Base-by-base conservation (phyloP, 495 filamentous ascomycete species). In the Xylaria venustula region DNA sequence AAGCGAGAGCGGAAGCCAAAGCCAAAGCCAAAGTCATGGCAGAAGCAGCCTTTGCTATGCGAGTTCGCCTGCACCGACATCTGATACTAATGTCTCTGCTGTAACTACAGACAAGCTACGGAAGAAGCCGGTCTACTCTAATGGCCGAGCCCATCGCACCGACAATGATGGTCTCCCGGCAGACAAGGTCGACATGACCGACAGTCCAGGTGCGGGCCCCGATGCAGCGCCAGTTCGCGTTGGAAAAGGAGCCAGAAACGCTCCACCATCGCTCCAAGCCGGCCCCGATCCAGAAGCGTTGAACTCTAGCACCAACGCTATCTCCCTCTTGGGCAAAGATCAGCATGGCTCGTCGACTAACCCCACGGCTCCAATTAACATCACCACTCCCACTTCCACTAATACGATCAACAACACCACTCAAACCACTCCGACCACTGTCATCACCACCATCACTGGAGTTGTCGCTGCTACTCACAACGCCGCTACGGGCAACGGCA, bases 321-420 rank as follows among this genome's bases (percentile, higher is more conserved):
- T 52, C 3, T 7, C 60, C 60, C 17, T 17, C 19, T 30, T 44
- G 12, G 51, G 52, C 44, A 62, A 48, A 1, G 60, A 57, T 62
- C 52, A 23, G 45, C 60, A 57, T 23, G 36, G 36, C 51, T 58
- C 56, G 7, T 40, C 54, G 8, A 48, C 44, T 1, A 58, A 26
- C 22, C 54, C 56, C 60, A 60, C 55, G 44, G 17, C 37, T 22
- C n/a, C 41, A 28, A 42, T 37, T 37, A 20, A 34, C 36, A 57
- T 19, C n/a, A 8, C 60, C 55, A 37, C 26, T 32, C 40, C 54
- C 40, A 46, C 46, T n/a, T n/a, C n/a, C n/a, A n/a, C n/a, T n/a
- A n/a, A n/a, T n/a, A n/a, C n/a, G n/a, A n/a, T n/a, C 30, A 37
- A 36, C 56, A 60, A 54, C 53, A 36, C 47, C 58, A 54, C n/a